Conservation (phyloP, 2,329 filamentous ascomycete species). For the Daldinia sp. region DNA sequence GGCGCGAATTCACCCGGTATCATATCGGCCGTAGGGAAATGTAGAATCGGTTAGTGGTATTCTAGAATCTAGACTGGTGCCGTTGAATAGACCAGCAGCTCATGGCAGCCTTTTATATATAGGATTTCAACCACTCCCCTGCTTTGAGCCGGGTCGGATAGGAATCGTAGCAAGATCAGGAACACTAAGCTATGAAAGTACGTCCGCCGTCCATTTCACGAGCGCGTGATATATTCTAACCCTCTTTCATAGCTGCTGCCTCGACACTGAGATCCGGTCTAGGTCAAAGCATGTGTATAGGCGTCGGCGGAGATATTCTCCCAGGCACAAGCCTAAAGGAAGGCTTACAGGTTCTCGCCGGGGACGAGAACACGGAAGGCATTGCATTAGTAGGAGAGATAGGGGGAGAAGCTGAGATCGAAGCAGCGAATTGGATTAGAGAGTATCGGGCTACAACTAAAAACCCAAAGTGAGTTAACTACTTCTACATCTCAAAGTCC, state of each 20-base stretch:
- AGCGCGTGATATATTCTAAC: conserved; percentile 2
- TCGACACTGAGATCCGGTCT: conserved; percentile 74
- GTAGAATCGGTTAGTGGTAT: conserved; percentile 48
- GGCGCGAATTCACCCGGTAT: conserved; percentile 79
- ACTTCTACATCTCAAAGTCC: not conserved
- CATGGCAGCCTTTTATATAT: conserved; percentile 51
- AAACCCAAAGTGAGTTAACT: conserved; percentile 67
- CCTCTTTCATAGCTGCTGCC: conserved; percentile 62
- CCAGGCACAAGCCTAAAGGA: conserved; percentile 79
- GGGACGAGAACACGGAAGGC: conserved; percentile 73
- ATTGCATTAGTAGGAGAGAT: conserved; percentile 79
- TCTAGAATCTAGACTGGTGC: not conserved
- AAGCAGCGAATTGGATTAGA: conserved; percentile 77
- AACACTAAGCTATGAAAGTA: conserved; percentile 74
- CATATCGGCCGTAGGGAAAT: conserved; percentile 74
- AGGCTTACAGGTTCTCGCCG: conserved; percentile 70
- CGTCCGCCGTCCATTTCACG: not conserved
- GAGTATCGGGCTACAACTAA: conserved; percentile 65
- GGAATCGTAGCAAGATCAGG: conserved; percentile 79
- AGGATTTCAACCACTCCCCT: conserved; percentile 79
- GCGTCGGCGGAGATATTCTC: conserved; percentile 76
- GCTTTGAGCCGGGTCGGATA: conserved; percentile 72
- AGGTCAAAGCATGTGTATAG: conserved; percentile 76
- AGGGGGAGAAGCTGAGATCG: conserved; percentile 73
- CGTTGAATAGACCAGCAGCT: not conserved